These are phyloP conservation scores for Candida stauntonica DNA, from an alignment of 805 yeast species.

Conservation along the genomic window DNA sequence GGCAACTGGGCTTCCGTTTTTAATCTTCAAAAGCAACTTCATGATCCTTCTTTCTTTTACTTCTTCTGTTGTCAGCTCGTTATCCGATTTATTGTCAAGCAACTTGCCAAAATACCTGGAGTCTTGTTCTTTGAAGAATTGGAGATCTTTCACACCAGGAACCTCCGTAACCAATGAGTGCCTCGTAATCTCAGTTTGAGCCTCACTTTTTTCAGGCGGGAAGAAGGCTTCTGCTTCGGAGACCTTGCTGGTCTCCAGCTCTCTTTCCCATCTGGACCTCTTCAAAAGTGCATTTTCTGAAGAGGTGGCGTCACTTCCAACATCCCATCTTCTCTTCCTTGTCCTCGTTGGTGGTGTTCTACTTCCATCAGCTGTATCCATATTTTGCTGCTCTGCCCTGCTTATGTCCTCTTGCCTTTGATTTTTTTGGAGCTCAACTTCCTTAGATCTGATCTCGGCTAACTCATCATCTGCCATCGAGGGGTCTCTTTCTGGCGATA, in stretches of 20 bases:
- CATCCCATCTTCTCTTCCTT: constrained; percentile 25
- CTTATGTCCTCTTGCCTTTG: constrained; percentile 3
- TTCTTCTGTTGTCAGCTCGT: constrained; percentile 45
- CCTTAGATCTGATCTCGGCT: constrained; percentile 38
- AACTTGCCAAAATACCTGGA: constrained; percentile 65
- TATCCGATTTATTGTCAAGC: constrained; percentile 31
- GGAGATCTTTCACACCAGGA: constrained; percentile 63
- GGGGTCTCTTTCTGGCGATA: constrained; percentile 30
- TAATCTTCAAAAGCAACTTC: constrained; percentile 61
- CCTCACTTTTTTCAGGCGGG: constrained; percentile 47
- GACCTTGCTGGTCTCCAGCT: not conserved
- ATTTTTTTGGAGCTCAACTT: constrained; percentile 31
- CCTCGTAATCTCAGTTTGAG: constrained; percentile 27
- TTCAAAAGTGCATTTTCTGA: constrained; percentile 1
- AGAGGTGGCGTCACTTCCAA: constrained; percentile 8
- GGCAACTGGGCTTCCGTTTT: constrained; percentile 68
- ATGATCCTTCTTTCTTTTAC: constrained; percentile 55
- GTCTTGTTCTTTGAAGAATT: constrained; percentile 69
- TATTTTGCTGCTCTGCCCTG: not conserved
- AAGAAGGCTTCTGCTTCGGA: constrained; percentile 33
- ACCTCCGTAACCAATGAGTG: constrained; percentile 46
- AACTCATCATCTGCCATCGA: constrained; percentile 37
- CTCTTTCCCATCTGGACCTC: constrained; percentile 16
- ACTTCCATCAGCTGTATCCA: constrained; percentile 14
- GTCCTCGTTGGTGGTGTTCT: constrained; percentile 27